Evolutionary conservation across 805 yeast species (phyloP).

Genomic region (Clavispora vitiphila): DNA sequence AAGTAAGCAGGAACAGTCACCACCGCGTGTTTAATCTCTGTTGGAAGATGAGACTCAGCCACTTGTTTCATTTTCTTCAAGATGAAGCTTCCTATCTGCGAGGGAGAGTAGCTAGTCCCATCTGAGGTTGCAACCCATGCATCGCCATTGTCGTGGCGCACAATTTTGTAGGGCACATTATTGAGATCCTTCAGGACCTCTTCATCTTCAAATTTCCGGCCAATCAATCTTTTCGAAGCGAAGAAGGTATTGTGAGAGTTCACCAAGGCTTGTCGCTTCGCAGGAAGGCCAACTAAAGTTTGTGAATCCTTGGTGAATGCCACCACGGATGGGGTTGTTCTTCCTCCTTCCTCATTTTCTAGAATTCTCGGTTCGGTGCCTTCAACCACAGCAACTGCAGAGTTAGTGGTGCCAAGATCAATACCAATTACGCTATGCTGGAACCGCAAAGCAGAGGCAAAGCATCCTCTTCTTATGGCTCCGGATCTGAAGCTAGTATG

Average conservation of each 20-base stretch:
- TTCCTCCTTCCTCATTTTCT: constrained; percentile 72
- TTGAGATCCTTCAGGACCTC: constrained; percentile 67
- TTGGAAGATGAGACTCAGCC: constrained; percentile 48
- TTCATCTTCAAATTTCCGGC: constrained; percentile 60
- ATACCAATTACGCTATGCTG: constrained; percentile 59
- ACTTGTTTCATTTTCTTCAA: constrained; percentile 60
- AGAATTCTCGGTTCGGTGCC: constrained; percentile 60
- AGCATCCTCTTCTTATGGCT: not conserved
- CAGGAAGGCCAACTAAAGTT: constrained; percentile 58
- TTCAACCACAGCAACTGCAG: constrained; percentile 75
- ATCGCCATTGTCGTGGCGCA: constrained; percentile 57
- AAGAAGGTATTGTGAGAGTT: constrained; percentile 76
- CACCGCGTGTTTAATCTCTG: constrained; percentile 59
- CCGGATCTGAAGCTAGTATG: not conserved
- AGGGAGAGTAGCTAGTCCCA: constrained; percentile 52
- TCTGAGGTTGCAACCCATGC: constrained; percentile 54
- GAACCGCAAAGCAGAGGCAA: constrained; percentile 5
- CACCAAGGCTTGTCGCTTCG: constrained; percentile 71
- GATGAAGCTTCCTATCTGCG: constrained; percentile 65
- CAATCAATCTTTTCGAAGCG: constrained; percentile 79
- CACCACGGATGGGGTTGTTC: constrained; percentile 78
- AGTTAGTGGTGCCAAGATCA: constrained; percentile 81
- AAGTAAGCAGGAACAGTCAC: constrained; percentile 84
- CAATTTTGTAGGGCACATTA: constrained; percentile 60
- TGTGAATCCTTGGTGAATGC: constrained; percentile 45